A percentile compares a stretch with the other conserved stretches of the same genome.
phyloP scores from a whole-genome alignment of 257 asterid genomes.

The Schizonepeta tenuifolia region DNA sequence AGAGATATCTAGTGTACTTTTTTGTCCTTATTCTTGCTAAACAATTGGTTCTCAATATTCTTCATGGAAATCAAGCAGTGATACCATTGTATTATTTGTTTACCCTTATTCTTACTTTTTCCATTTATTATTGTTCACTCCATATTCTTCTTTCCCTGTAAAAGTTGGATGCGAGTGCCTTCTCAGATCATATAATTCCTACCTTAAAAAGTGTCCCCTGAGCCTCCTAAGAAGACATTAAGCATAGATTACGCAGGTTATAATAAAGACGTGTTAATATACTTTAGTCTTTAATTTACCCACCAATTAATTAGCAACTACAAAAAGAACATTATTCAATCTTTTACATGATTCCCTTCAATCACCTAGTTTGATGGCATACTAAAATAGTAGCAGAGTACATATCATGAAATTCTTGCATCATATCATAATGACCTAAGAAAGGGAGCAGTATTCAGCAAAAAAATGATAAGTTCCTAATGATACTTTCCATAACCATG shows the following conservation, averaged over 20 bases:
- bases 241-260: background rate
- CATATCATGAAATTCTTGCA: background rate
- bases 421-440: background rate
- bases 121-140: background rate
- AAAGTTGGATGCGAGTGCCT: constrained; percentile 13
- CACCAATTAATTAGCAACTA: background rate
- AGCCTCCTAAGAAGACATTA: constrained; percentile 4
- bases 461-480: background rate
- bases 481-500: background rate
- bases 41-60: background rate
- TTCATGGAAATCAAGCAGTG: background rate
- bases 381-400: background rate
- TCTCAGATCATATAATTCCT: background rate
- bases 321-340: constrained; percentile 7
- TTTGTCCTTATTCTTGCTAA: background rate
- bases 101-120: background rate
- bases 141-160: background rate
- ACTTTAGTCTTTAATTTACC: background rate
- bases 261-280: constrained; percentile 10
- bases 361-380: constrained; percentile 1
- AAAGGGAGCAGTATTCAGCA: background rate
- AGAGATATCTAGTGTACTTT: background rate
- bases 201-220: background rate
- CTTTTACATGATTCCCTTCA: background rate
- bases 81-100: background rate